phyloP scores from a whole-genome alignment of 2,329 filamentous ascomycete species.

The Hirsutella rhossiliensis region DNA sequence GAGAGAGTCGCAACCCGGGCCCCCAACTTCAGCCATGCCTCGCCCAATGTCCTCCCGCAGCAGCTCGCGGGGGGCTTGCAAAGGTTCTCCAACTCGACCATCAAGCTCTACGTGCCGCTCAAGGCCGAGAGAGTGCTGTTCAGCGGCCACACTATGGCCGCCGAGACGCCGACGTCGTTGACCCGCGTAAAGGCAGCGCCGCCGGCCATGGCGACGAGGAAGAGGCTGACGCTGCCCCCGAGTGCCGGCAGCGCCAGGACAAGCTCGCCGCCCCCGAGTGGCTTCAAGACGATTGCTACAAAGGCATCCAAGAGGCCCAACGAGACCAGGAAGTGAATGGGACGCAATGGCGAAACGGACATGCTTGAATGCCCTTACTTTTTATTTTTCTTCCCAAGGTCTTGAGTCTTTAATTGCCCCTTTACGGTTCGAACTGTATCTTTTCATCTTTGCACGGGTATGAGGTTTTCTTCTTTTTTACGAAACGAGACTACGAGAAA shows the following conservation, averaged over 20 bases:
- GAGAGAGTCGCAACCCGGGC: too few relatives aligned
- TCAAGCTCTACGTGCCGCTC: neutral
- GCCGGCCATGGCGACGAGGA: neutral
- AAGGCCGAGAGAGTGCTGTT: neutral
- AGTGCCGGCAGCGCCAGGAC: neutral
- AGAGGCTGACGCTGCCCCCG: neutral
- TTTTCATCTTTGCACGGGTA: too few relatives aligned
- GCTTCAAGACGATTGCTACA: conserved; percentile 13
- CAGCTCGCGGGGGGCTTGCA: neutral
- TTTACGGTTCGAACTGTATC: too few relatives aligned
- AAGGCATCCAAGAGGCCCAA: conserved; percentile 8
- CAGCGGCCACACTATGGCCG: neutral
- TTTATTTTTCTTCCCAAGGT: neutral
- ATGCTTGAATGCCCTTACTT: neutral
- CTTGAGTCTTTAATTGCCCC: too few relatives aligned
- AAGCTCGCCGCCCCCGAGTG: conserved; percentile 1
- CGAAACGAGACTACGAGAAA: too few relatives aligned
- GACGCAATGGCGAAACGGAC: neutral
- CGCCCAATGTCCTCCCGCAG: neutral
- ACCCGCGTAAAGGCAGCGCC: neutral
- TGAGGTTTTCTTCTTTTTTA: too few relatives aligned
- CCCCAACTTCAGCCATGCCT: too few relatives aligned
- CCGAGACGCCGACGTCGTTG: neutral
- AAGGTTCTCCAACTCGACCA: neutral
- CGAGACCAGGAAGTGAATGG: neutral